A percentile compares a stretch with the other conserved stretches of the same genome.
Conservation (phyloP, 139 green algal genomes). For the Pycnococcus provasolii region DNA sequence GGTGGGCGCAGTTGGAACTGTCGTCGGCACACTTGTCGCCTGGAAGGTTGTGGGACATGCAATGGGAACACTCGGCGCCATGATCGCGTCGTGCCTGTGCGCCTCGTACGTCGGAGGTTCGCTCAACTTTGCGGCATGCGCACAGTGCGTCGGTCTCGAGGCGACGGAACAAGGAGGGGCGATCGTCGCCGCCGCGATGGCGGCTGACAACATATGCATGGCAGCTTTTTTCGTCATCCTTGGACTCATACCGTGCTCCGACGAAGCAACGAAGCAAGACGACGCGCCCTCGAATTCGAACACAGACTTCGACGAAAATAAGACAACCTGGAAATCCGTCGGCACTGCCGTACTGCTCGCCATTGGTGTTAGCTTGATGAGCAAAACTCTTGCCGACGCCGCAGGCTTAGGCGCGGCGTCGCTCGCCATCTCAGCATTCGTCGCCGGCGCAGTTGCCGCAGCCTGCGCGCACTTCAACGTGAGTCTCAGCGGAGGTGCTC, state of each 20-base stretch:
- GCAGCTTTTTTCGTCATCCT: slow-evolving; percentile 23
- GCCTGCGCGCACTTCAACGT: not conserved
- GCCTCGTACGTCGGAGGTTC: slow-evolving; percentile 35
- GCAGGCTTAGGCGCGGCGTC: not conserved
- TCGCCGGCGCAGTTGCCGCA: not conserved
- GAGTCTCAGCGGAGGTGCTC: not conserved
- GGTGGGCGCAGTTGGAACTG: slow-evolving; percentile 35
- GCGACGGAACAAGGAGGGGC: not conserved
- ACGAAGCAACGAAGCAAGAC: too few species aligned
- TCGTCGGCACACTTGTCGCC: slow-evolving; percentile 45
- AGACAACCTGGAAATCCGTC: not conserved
- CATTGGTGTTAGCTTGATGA: not conserved
- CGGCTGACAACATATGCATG: slow-evolving; percentile 31
- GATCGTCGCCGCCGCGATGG: slow-evolving; percentile 17
- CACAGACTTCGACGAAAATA: not conserved
- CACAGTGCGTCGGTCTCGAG: slow-evolving; percentile 8
- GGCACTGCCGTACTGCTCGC: not conserved
- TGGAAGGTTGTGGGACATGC: slow-evolving; percentile 5
- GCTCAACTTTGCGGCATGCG: slow-evolving; percentile 35
- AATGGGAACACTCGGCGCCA: slow-evolving; percentile 2
- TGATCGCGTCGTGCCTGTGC: slow-evolving; percentile 23
- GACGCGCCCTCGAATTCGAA: too few species aligned
- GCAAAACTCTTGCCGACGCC: not conserved
- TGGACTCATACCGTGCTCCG: not conserved
- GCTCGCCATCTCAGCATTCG: not conserved